Evolutionary conservation across 2,329 filamentous ascomycete genomes (phyloP).

Genomic region (Penicillium sp.): DNA sequence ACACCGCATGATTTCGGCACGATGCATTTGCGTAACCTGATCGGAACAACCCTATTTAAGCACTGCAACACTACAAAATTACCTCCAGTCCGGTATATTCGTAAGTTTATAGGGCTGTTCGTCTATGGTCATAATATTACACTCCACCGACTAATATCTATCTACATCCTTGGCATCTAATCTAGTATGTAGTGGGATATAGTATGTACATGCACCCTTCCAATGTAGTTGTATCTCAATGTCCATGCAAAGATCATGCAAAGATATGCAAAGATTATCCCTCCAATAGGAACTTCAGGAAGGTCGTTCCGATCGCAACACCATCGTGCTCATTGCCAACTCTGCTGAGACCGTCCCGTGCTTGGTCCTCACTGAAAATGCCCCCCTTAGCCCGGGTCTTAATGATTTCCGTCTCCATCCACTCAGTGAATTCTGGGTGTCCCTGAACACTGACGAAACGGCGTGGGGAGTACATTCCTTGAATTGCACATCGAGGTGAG

Average conservation of each 20-base stretch:
- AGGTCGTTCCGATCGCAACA: slow-evolving; percentile 71
- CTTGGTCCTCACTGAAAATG: slow-evolving; percentile 71
- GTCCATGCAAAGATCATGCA: not conserved
- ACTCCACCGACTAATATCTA: not conserved
- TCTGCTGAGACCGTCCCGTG: slow-evolving; percentile 68
- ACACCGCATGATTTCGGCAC: not conserved
- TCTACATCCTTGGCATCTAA: no score
- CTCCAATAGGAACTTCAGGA: slow-evolving; percentile 76
- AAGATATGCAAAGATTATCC: slow-evolving; percentile 7
- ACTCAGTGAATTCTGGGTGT: slow-evolving; percentile 79
- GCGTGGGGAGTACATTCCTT: slow-evolving; percentile 74
- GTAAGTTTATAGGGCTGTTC: not conserved
- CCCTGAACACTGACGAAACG: slow-evolving; percentile 79
- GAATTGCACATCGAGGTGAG: slow-evolving; percentile 71
- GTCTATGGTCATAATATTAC: not conserved
- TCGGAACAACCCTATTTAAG: not conserved
- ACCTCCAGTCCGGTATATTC: not conserved
- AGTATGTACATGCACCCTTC: not conserved
- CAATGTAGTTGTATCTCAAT: not conserved
- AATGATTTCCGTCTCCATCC: slow-evolving; percentile 72
- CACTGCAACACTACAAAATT: not conserved
- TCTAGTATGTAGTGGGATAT: not conserved
- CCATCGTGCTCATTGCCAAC: slow-evolving; percentile 76
- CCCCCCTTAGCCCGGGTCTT: slow-evolving; percentile 66
- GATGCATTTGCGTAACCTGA: not conserved